These are phyloP conservation scores for Cercophora newfieldiana DNA, from an alignment of 495 filamentous ascomycete genomes.

Conservation along the genomic window DNA sequence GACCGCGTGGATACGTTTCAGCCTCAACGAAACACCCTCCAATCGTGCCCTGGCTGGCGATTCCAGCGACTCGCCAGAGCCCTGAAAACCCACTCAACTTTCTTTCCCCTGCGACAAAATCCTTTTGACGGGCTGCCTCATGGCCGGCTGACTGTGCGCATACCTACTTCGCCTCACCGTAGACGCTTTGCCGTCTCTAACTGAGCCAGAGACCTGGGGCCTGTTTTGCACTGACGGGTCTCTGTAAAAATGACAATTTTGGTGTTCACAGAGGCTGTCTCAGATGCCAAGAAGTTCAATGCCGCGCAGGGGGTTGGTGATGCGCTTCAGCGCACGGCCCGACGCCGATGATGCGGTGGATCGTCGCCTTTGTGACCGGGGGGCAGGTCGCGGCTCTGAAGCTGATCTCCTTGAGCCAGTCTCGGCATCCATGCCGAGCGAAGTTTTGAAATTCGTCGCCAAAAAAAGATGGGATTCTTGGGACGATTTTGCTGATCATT, in stretches of 20 bases:
- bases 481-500: not conserved
- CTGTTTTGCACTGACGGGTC: not conserved
- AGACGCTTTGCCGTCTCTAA: not conserved
- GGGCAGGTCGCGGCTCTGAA: not conserved
- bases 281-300: constrained; percentile 3
- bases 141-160: not conserved
- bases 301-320: constrained; percentile 5
- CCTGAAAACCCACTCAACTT: not conserved
- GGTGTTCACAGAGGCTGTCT: not conserved
- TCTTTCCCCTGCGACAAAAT: not conserved
- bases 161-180: not conserved
- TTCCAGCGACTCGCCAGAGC: not conserved
- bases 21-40: not conserved
- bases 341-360: constrained; percentile 6
- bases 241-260: not conserved
- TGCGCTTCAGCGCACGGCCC: constrained; percentile 9
- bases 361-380: not conserved
- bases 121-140: not conserved
- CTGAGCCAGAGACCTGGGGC: not conserved
- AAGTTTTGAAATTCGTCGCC: not conserved
- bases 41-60: constrained; percentile 1
- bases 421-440: not conserved
- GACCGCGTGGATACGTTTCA: constrained; percentile 1
- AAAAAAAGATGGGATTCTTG: not conserved
- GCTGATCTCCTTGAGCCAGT: not conserved